A percentile compares a stretch with the other conserved stretches of the same genome.
phyloP scores from a whole-genome alignment of 352 stramenopile species.

The Pythium aquatile region DNA sequence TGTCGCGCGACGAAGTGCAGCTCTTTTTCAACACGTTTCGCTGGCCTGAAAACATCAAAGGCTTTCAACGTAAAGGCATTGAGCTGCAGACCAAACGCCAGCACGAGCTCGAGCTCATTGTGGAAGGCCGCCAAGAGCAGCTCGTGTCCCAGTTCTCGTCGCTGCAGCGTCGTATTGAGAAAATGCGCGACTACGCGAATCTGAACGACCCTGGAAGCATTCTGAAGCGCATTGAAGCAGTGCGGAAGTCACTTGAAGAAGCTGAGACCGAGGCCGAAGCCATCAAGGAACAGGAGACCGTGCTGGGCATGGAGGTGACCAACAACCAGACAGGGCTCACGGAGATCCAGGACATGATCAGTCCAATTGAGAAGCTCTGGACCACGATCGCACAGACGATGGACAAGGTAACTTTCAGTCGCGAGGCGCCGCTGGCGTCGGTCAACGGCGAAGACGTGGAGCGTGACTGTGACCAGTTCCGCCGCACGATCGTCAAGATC shows the following conservation, averaged over 20 bases:
- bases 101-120: slow-evolving; percentile 86
- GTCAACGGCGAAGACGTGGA: slow-evolving; percentile 88
- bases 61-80: slow-evolving; percentile 89
- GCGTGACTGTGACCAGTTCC: slow-evolving; percentile 85
- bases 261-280: slow-evolving; percentile 76
- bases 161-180: slow-evolving; percentile 87
- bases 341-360: slow-evolving; percentile 75
- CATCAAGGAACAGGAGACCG: slow-evolving; percentile 87
- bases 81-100: slow-evolving; percentile 90
- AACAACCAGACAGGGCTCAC: slow-evolving; percentile 80
- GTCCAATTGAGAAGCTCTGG: slow-evolving; percentile 89
- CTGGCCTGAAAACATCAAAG: slow-evolving; percentile 91
- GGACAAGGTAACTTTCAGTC: slow-evolving; percentile 72
- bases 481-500: slow-evolving; percentile 85
- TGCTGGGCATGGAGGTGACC: slow-evolving; percentile 79
- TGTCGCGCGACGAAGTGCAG: slow-evolving; percentile 88
- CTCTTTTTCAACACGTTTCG: slow-evolving; percentile 89
- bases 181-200: slow-evolving; percentile 88
- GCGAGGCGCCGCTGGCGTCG: slow-evolving; percentile 53
- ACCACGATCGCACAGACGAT: slow-evolving; percentile 77
- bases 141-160: slow-evolving; percentile 74
- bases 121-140: slow-evolving; percentile 88
- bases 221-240: slow-evolving; percentile 75
- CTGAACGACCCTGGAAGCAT: slow-evolving; percentile 77
- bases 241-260: slow-evolving; percentile 81